Base-by-base conservation (phyloP, 2,329 filamentous ascomycete species). In the Tolypocladium sp. region DNA sequence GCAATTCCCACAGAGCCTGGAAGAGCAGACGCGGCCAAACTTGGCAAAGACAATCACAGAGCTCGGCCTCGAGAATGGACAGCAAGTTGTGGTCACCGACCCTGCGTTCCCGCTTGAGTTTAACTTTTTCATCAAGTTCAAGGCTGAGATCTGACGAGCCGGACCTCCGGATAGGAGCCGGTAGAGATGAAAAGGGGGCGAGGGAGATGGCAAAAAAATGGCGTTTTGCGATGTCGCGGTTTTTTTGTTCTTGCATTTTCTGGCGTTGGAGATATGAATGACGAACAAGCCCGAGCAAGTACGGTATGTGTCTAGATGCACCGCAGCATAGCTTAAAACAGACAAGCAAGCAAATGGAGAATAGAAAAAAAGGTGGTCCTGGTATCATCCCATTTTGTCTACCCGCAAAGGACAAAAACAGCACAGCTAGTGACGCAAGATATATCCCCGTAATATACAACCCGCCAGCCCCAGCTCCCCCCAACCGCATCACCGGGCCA, bases 81-180 rank as follows among this genome's bases (percentile, higher is more conserved):
- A 97, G 70, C 91, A 97, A 74, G 82, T 99, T 55, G 91, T 86
- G n/a, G 88, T 99, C 54, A 92, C 91, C 20, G 93, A 97, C 73
- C 89, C 91, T n/a, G 90, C 91, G 1, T 94, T 95, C 70, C 84
- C 86, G 40, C 87, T 90, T 33, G 84, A 89, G 69, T 86, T 85
- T 67, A 79, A 77, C 62, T 86, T 83, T 65, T 76, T 76, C 64
- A 70, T 86, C 46, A 76, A 73, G 58, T 84, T 83, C 64, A 76
- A 75, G 63, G 58, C 63, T 35, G 44, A 52, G 17, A 62, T 37
- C 22, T 53, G 49, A 57, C 22, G n/a, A 13, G 27, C 38, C n/a
- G 33, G 56, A 8, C 10, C 3, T 10, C 20, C 37, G 4, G 25
- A 17, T 22, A 33, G 8, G n/a, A 20, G 27, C 13, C 22, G 1